phyloP scores from a whole-genome alignment of 2,329 filamentous ascomycete species.

The Polytolypa hystricis region DNA sequence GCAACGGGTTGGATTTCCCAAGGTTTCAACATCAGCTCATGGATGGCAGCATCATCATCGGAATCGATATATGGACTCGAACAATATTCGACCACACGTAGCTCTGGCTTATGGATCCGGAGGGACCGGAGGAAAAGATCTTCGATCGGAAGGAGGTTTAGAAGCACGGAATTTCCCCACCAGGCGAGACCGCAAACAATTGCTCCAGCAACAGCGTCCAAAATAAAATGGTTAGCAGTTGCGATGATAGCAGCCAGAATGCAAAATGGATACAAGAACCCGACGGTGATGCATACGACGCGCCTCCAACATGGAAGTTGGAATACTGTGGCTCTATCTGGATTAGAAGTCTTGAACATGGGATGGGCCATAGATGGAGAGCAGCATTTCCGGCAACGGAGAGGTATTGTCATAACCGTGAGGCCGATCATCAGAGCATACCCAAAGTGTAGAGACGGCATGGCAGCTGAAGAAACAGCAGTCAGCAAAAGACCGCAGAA shows the following conservation, averaged over 20 bases:
- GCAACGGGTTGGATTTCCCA: constrained; percentile 1
- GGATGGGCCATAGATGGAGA: constrained; percentile 24
- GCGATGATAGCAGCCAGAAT: constrained; percentile 59
- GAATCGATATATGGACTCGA: constrained; percentile 10
- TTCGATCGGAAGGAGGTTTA: constrained; percentile 55
- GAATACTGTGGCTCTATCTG: constrained; percentile 19
- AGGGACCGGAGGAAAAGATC: constrained; percentile 56
- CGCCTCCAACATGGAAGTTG: constrained; percentile 42
- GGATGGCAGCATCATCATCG: constrained; percentile 7
- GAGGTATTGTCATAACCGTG: constrained; percentile 55
- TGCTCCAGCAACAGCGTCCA: constrained; percentile 60
- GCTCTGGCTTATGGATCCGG: constrained; percentile 53
- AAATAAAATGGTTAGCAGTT: constrained; percentile 61
- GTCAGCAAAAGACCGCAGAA: background rate
- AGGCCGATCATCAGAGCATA: constrained; percentile 64
- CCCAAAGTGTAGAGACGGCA: constrained; percentile 66
- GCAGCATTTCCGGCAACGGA: constrained; percentile 43
- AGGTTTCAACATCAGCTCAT: constrained; percentile 13
- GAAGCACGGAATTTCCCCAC: constrained; percentile 42
- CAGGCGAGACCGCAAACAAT: constrained; percentile 55
- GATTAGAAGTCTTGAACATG: constrained; percentile 20
- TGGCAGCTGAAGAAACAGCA: constrained; percentile 43
- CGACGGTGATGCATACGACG: constrained; percentile 38
- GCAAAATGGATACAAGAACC: constrained; percentile 51
- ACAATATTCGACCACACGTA: constrained; percentile 5